Base-by-base conservation (phyloP, 208 protist species). In the Crithidia sp. region DNA sequence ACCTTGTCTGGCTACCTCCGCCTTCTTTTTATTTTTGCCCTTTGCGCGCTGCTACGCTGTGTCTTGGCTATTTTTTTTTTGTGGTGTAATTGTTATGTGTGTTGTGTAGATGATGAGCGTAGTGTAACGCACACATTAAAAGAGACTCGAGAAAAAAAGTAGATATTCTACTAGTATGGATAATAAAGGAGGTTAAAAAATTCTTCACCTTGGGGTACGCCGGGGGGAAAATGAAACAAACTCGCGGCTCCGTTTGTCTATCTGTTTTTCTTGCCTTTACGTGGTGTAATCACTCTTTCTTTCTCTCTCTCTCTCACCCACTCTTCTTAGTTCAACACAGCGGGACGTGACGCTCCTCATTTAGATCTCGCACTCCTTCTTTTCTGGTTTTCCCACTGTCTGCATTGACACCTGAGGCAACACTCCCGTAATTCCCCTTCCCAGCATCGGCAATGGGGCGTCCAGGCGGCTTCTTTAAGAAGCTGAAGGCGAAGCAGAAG, bases 391-490 rank as follows among this genome's bases (percentile, higher is more conserved):
- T 28, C 28, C 28, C 28, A 28, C 28, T 28, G 28, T 28, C 28
- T 28, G 28, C 28, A 28, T 28, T 28, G 28, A 28, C 28, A 28
- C 28, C 1, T 1, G 28, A 28, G 28, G 28, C 28, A 28, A 0
- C 28, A 2, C 14, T 19, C 50, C 5, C 8, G 16, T 55, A 55
- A 55, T 17, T 5, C 16, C 16, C n/a, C 50, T 28, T 28, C 28
- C 28, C 28, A 28, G 28, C 28, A 28, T 28, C 28, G 28, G 6
- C 37, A 17, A 91, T 94, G 88, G 88, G 88, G 7, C 91, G 90
- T 50, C 83, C 88, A 2, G 89, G 87, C 28, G 91, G 91, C 3
- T 96, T 96, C 76, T 96, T 96, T 71, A 92, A 92, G 74, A 69
- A 79, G 57, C 79, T 96, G 4, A 92, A 93, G 77, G 81, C 85